Evolutionary conservation across 2,329 filamentous ascomycete genomes (phyloP), one percentile per base, ranked within the genome.

Genomic region (Colletotrichum lini): DNA sequence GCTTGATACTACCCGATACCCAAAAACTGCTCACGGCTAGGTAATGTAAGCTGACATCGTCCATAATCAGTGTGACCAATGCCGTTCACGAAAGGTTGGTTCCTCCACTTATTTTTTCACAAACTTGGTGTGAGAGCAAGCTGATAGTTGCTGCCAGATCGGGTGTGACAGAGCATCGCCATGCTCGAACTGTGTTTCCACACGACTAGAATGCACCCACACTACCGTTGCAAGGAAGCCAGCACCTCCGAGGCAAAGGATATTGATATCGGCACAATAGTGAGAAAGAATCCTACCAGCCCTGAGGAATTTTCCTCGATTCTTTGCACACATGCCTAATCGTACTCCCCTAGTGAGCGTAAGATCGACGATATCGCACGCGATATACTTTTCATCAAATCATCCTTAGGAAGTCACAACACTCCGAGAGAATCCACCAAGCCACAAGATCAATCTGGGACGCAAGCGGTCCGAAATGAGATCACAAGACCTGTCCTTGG

Each of bases 261-360:
- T 82, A 3, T 66, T 81, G 49, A 78, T 83, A 35, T 82, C 81
- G 4, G 74, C 79, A 49, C 72, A 82, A 73, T 82, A 47, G 44
- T 47, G 44, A 47, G 44, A 9, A 8, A 47, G n/a, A 47, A 9
- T 0, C 18, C 6, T 47, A 47, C 7, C 44, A 47, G 44, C 18
- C 16, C 3, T 18, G 9, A n/a, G 16, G 1, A 4, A 47, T 47
- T 47, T 47, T 6, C 16, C 7, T 47, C n/a, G 44, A 30, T n/a
- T 8, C 6, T n/a, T n/a, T n/a, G 4, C 18, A 47, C 44, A 6
- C 8, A 18, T 18, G n/a, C n/a, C 44, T 47, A n/a, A 47, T 9
- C 1, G n/a, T n/a, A 47, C 9, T 7, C 2, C 5, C 44, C 9
- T 18, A 47, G 44, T 9, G 44, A 47, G 18, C 44, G 44, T n/a